These are phyloP conservation scores for Ogataea chonburiensis DNA, from an alignment of 805 yeast species.

Conservation along the genomic window DNA sequence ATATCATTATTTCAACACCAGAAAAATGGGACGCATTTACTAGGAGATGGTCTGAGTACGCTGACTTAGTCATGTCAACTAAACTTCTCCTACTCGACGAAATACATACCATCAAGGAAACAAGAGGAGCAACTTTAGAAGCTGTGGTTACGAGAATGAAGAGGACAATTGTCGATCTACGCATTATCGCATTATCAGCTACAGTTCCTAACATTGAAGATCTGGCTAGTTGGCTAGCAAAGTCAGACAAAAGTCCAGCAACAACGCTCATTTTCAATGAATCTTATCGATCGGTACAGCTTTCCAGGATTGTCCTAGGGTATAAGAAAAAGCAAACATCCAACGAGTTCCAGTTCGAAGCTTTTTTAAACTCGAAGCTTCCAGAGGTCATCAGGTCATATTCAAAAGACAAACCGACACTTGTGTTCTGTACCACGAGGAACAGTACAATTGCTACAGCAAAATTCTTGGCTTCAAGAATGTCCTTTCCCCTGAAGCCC, in stretches of 20 bases:
- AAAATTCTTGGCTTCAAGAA: conserved; percentile 30
- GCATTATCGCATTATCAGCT: conserved; percentile 51
- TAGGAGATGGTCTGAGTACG: conserved; percentile 47
- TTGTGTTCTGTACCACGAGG: conserved; percentile 56
- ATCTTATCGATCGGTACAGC: conserved; percentile 44
- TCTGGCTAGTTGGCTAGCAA: conserved; percentile 43
- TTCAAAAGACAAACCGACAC: conserved; percentile 42
- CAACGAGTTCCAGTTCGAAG: conserved; percentile 51
- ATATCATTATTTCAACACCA: conserved; percentile 57
- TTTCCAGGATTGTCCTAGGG: conserved; percentile 45
- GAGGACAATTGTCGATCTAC: conserved; percentile 33
- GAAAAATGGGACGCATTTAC: conserved; percentile 63
- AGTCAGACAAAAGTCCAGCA: conserved; percentile 29
- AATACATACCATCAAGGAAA: conserved; percentile 44
- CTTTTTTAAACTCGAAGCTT: conserved; percentile 41
- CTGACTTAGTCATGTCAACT: conserved; percentile 39
- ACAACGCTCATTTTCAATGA: conserved; percentile 44
- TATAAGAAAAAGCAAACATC: conserved; percentile 29
- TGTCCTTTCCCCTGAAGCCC: not conserved
- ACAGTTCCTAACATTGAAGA: conserved; percentile 53
- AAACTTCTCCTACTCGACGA: conserved; percentile 49
- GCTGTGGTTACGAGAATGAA: conserved; percentile 50
- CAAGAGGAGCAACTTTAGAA: conserved; percentile 50
- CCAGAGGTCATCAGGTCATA: conserved; percentile 39
- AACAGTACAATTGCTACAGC: conserved; percentile 48